Conservation (phyloP, 2,329 filamentous ascomycete species). For the Colletotrichum eleusines region DNA sequence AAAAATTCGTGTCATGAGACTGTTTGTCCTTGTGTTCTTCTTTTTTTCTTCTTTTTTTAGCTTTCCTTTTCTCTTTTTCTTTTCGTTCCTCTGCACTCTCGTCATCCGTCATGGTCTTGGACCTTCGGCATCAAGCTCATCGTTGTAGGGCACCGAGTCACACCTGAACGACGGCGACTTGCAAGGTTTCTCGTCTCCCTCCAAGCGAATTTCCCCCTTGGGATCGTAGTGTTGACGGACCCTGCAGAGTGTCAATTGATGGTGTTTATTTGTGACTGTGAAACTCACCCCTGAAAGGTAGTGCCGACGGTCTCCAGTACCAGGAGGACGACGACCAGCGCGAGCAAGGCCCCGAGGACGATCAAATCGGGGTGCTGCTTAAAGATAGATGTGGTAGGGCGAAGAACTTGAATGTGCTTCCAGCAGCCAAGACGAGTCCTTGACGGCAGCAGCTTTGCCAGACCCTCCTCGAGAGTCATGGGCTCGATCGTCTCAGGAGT, state of each 20-base stretch:
- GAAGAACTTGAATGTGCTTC: conserved; percentile 23
- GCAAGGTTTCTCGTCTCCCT: conserved; percentile 29
- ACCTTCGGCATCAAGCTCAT: conserved; percentile 10
- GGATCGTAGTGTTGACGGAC: conserved; percentile 34
- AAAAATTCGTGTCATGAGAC: conserved; percentile 9
- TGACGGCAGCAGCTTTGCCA: conserved; percentile 25
- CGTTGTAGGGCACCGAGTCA: conserved; percentile 9
- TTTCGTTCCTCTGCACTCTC: no score
- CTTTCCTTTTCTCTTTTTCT: not conserved
- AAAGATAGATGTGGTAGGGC: conserved; percentile 15
- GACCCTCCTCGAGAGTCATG: conserved; percentile 25
- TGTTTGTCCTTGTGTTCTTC: not conserved
- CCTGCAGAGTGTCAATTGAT: not conserved
- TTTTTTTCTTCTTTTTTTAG: no score
- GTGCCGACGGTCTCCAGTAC: conserved; percentile 36
- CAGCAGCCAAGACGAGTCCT: conserved; percentile 21
- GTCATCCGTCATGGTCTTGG: conserved; percentile 6
- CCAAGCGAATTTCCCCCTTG: conserved; percentile 26
- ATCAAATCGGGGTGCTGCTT: conserved; percentile 39
- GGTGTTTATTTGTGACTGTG: not conserved
- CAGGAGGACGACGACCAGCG: conserved; percentile 28
- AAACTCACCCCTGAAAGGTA: conserved; percentile 36
- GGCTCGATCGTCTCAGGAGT: conserved; percentile 34
- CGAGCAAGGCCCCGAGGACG: conserved; percentile 35
- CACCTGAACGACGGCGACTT: conserved; percentile 31